These are phyloP conservation scores for Spiraea crenata DNA, from an alignment of 331 rosid species.

Conservation along the genomic window DNA sequence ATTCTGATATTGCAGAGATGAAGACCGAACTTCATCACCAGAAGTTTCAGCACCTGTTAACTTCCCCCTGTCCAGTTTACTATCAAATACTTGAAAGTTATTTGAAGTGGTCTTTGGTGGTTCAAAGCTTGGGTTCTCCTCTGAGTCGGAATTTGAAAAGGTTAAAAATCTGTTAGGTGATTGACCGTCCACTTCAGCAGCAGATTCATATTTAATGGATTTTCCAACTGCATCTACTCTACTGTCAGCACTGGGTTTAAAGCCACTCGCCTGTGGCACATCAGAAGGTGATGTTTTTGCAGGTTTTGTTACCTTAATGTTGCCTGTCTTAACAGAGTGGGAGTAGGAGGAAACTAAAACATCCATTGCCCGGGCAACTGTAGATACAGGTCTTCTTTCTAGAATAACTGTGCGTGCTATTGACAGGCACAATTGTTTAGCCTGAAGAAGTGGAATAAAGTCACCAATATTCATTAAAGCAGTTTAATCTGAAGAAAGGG, in stretches of 20 bases:
- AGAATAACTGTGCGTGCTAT: slow-evolving; percentile 67
- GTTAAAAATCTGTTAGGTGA: slow-evolving; percentile 34
- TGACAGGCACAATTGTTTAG: slow-evolving; percentile 84
- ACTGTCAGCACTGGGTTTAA: slow-evolving; percentile 38
- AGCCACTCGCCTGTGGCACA: slow-evolving; percentile 40
- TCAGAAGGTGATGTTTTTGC: slow-evolving; percentile 54
- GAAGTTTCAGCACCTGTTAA: slow-evolving; percentile 39
- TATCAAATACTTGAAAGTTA: slow-evolving; percentile 35
- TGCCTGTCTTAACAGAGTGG: slow-evolving; percentile 61
- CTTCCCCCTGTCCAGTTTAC: slow-evolving; percentile 38
- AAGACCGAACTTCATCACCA: slow-evolving; percentile 33
- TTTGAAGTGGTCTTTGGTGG: slow-evolving; percentile 32
- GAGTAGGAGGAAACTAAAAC: slow-evolving; percentile 69
- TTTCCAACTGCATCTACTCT: slow-evolving; percentile 52
- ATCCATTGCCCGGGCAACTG: slow-evolving; percentile 77
- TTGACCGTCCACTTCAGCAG: slow-evolving; percentile 43
- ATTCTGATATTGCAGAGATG: slow-evolving; percentile 45
- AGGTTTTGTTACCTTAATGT: slow-evolving; percentile 55
- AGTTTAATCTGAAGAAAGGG: slow-evolving; percentile 6
- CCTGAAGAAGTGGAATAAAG: slow-evolving; percentile 51
- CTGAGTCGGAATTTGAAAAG: slow-evolving; percentile 56
- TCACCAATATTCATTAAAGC: slow-evolving; percentile 12
- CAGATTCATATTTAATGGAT: slow-evolving; percentile 40
- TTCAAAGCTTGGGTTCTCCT: slow-evolving; percentile 44
- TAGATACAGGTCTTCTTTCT: slow-evolving; percentile 72